phyloP scores from a whole-genome alignment of 139 green algal species.

The Tetradesmus lagerheimii region DNA sequence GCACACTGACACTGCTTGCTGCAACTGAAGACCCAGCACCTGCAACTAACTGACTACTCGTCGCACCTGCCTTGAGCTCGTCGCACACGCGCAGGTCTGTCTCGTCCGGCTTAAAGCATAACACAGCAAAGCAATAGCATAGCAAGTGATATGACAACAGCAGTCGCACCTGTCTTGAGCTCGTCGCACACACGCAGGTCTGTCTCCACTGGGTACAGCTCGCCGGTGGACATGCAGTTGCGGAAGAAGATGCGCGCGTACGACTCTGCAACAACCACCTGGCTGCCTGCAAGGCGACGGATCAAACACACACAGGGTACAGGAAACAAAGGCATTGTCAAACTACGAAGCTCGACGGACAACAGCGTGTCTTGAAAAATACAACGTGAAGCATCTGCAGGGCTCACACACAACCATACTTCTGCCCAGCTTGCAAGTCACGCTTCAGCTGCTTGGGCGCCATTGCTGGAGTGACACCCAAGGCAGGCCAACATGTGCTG shows the following conservation, averaged over 20 bases:
- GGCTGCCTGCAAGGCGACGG: slow-evolving; percentile 60
- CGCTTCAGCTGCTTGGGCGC: not conserved
- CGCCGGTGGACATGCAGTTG: slow-evolving; percentile 95
- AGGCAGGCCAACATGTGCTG: not conserved
- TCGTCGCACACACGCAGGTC: slow-evolving; percentile 84
- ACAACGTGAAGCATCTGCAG: not conserved
- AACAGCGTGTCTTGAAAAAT: too few relatives aligned
- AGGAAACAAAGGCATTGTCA: not conserved
- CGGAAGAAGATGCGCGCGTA: slow-evolving; percentile 98
- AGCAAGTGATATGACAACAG: too few relatives aligned
- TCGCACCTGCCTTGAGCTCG: slow-evolving; percentile 80
- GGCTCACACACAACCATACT: too few relatives aligned
- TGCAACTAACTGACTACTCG: too few relatives aligned
- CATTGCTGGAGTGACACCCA: not conserved
- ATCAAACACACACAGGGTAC: not conserved
- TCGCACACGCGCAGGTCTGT: slow-evolving; percentile 86
- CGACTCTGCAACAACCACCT: slow-evolving; percentile 89
- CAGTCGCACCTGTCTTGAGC: slow-evolving; percentile 73
- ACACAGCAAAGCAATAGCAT: not conserved
- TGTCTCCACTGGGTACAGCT: slow-evolving; percentile 94
- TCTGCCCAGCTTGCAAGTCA: too few relatives aligned
- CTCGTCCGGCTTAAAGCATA: slow-evolving; percentile 77
- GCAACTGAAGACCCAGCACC: too few relatives aligned
- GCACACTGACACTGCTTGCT: too few relatives aligned
- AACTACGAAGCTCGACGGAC: too few relatives aligned